Evolutionary conservation across 2,329 filamentous ascomycete species (phyloP), one percentile per base, ranked within the genome.

Genomic region (Byssochlamys sp.): DNA sequence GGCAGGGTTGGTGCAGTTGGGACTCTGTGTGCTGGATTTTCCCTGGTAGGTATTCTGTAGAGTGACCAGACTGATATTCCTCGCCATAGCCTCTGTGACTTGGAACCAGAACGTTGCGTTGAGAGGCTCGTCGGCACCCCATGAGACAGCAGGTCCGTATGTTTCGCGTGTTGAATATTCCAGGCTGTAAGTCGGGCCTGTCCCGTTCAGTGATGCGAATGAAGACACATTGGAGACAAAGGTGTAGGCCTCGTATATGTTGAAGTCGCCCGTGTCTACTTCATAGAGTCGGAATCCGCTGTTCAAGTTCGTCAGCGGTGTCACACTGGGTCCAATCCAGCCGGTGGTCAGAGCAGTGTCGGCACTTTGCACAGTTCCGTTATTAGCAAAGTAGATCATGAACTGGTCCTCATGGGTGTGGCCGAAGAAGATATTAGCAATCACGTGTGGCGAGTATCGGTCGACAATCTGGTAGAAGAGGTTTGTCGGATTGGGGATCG

Each of bases 51-150:
- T 76, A 61, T 82, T 84, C 57, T 81, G 79, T 45, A 70, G 65
- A 35, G 67, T 73, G 5, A 81, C 80, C n/a, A 85, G 71, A 2
- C 64, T 73, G 2, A 70, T 67, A 56, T 84, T 75, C 28, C 62
- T 67, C 64, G 81, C 79, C 80, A 84, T 84, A 1, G 78, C 79
- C 61, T 81, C 80, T 0, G 81, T 84, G 3, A 84, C 78, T 11
- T 67, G 68, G 58, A 84, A 81, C 82, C 81, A 84, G 66, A 83
- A 84, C 0, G 80, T 83, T 0, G 79, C 80, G 59, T 84, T 83
- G 39, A 84, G 67, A 2, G 81, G 81, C 0, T 77, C 80, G 51
- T 73, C 64, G 1, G 59, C 61, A 2, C 78, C 75, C 79, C 80
- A 82, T 2, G 63, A 65, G 1, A 75, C 73, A 0, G 73, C 71